Evolutionary conservation across 345 rosid genomes (phyloP).

Genomic region (Heritiera fomes): DNA sequence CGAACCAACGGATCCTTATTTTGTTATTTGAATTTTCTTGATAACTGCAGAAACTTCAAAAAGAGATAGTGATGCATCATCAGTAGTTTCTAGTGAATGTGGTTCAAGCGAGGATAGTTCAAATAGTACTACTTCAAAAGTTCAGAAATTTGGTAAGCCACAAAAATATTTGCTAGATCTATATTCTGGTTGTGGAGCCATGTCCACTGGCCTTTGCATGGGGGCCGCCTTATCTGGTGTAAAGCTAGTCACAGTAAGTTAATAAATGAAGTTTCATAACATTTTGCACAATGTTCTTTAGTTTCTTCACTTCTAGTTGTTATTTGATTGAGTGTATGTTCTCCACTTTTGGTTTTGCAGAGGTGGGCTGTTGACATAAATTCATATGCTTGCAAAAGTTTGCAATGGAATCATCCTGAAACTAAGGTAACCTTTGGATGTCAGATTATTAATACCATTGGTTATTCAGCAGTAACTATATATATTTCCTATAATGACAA

Average conservation of each 20-base stretch:
- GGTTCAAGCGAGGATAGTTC: background rate
- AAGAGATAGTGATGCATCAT: constrained; percentile 39
- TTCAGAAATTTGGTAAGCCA: constrained; percentile 26
- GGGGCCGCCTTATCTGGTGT: constrained; percentile 60
- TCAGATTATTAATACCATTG: background rate
- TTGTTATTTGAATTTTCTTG: background rate
- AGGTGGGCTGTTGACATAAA: constrained; percentile 78
- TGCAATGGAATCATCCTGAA: constrained; percentile 61
- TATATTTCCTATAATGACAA: background rate
- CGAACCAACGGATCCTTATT: too few relatives aligned
- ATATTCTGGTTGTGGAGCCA: constrained; percentile 84
- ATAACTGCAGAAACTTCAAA: constrained; percentile 32
- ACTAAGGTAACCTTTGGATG: constrained; percentile 42
- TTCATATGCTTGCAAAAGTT: constrained; percentile 53
- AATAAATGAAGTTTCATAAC: background rate
- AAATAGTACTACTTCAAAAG: constrained; percentile 28
- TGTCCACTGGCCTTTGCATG: constrained; percentile 80
- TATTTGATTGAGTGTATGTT: background rate
- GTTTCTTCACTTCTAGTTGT: background rate
- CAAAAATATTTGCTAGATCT: constrained; percentile 48
- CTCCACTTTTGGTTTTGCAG: constrained; percentile 30
- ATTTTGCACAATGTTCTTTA: background rate
- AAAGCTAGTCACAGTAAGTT: constrained; percentile 60
- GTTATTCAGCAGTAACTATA: background rate
- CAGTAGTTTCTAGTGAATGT: constrained; percentile 50